A percentile compares a stretch with the other conserved stretches of the same genome.
phyloP scores from a whole-genome alignment of 2,329 filamentous ascomycete genomes.

The Alternaria ethzedia region DNA sequence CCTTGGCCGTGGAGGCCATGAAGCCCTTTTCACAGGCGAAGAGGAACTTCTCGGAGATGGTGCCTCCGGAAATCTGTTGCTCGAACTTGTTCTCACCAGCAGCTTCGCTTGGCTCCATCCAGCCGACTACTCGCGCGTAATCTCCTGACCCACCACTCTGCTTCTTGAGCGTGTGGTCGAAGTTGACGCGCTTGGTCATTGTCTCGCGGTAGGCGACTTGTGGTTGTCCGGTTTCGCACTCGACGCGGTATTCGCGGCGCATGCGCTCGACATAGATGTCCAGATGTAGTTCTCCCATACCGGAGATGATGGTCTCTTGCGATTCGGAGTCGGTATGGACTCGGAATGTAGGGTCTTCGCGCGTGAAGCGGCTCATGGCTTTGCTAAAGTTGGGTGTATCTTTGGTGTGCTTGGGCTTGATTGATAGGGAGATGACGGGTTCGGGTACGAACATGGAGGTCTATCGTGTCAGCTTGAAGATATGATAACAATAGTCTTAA shows the following conservation, averaged over 20 bases:
- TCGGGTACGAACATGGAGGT: slow-evolving; percentile 98
- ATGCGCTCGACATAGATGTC: slow-evolving; percentile 98
- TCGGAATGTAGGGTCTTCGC: slow-evolving; percentile 96
- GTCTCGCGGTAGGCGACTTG: slow-evolving; percentile 98
- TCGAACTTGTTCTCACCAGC: slow-evolving; percentile 82
- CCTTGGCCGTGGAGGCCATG: slow-evolving; percentile 79
- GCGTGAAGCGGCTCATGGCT: slow-evolving; percentile 98
- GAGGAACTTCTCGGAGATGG: slow-evolving; percentile 94
- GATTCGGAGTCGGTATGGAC: slow-evolving; percentile 91
- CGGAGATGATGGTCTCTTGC: slow-evolving; percentile 96
- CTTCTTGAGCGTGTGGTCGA: slow-evolving; percentile 93
- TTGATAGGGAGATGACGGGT: slow-evolving; percentile 96
- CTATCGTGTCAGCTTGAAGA: slow-evolving; percentile 28
- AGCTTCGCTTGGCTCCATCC: slow-evolving; percentile 81
- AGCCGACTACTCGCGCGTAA: slow-evolving; percentile 90
- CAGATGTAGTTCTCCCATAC: slow-evolving; percentile 96
- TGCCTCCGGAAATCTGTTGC: slow-evolving; percentile 84
- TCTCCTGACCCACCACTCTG: slow-evolving; percentile 96
- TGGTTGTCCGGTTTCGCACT: slow-evolving; percentile 93
- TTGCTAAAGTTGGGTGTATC: slow-evolving; percentile 96
- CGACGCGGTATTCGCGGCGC: slow-evolving; percentile 94
- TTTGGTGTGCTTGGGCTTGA: slow-evolving; percentile 92
- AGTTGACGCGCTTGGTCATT: slow-evolving; percentile 77
- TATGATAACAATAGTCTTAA: not conserved
- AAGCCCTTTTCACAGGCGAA: slow-evolving; percentile 96